These are phyloP conservation scores for Anthracocystis panici-leucophaei DNA, from an alignment of 1,284 basidiomycete species.

Conservation along the genomic window DNA sequence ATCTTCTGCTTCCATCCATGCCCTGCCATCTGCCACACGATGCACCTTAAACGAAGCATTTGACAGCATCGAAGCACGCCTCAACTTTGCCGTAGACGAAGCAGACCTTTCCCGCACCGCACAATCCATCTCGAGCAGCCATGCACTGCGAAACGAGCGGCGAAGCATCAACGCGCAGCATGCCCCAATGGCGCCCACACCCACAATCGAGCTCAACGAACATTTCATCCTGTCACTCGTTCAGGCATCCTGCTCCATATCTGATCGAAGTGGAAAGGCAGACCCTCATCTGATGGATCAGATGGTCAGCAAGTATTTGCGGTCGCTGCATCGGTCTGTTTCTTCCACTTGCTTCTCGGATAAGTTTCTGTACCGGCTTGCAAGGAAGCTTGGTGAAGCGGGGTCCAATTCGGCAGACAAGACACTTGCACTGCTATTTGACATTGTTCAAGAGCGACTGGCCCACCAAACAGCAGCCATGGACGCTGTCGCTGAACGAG, in stretches of 20 bases:
- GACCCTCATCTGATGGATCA: neutral
- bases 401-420: neutral
- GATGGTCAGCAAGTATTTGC: slow-evolving; percentile 7
- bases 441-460: slow-evolving; percentile 1
- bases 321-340: neutral
- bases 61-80: neutral
- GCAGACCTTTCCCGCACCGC: neutral
- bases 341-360: slow-evolving; percentile 2
- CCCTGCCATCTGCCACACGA: too few species aligned
- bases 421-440: slow-evolving; percentile 2
- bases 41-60: neutral
- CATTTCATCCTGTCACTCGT: slow-evolving; percentile 13
- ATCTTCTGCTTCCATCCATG: neutral
- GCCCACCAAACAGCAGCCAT: neutral
- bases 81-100: slow-evolving; percentile 2
- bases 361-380: slow-evolving; percentile 2
- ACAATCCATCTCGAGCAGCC: slow-evolving; percentile 3
- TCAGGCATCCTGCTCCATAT: too few species aligned
- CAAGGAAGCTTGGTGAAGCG: neutral
- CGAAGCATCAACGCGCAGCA: neutral
- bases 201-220: slow-evolving; percentile 11
- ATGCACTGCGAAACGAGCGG: slow-evolving; percentile 14
- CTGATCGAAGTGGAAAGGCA: neutral
- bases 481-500: neutral
- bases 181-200: too few species aligned